phyloP scores from a whole-genome alignment of 2,329 filamentous ascomycete species.

The Arthrobotrys entomopaga region DNA sequence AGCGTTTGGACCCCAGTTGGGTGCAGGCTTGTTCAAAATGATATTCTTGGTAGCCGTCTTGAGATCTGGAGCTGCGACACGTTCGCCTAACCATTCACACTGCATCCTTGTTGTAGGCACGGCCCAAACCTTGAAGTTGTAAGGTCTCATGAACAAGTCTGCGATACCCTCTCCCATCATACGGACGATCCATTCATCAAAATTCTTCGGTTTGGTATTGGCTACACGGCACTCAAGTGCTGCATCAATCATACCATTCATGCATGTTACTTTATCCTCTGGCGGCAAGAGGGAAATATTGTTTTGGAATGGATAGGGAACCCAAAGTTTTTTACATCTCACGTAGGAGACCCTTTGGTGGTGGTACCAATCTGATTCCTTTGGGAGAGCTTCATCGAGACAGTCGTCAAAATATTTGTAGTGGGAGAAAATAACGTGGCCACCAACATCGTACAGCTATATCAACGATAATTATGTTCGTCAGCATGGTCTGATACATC shows the following conservation, averaged over 20 bases:
- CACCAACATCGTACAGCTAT: slow-evolving; percentile 96
- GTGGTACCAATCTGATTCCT: slow-evolving; percentile 93
- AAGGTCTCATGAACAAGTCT: slow-evolving; percentile 97
- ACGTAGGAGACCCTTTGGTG: slow-evolving; percentile 99
- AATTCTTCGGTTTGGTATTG: slow-evolving; percentile 92
- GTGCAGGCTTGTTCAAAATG: slow-evolving; percentile 93
- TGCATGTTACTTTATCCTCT: slow-evolving; percentile 93
- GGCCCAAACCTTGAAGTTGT: slow-evolving; percentile 99
- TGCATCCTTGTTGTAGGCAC: slow-evolving; percentile 99
- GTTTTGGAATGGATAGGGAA: slow-evolving; percentile 99
- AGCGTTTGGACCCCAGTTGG: slow-evolving; percentile 97
- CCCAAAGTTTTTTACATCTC: slow-evolving; percentile 94
- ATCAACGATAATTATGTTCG: too few relatives aligned
- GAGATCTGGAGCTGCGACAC: slow-evolving; percentile 94
- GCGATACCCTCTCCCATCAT: slow-evolving; percentile 89
- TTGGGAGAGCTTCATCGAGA: slow-evolving; percentile 94
- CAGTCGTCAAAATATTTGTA: slow-evolving; percentile 99
- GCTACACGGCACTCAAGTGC: slow-evolving; percentile 85
- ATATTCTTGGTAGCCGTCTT: slow-evolving; percentile 94
- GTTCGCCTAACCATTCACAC: slow-evolving; percentile 97
- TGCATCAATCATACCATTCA: slow-evolving; percentile 96
- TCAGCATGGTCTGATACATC: too few relatives aligned
- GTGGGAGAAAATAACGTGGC: slow-evolving; percentile 98
- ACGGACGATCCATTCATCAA: slow-evolving; percentile 97
- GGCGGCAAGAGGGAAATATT: slow-evolving; percentile 98